A percentile compares a stretch with the other conserved stretches of the same genome.
Evolutionary conservation across 139 green algal genomes (phyloP).

Genomic region (Diplosphaera chodatii): DNA sequence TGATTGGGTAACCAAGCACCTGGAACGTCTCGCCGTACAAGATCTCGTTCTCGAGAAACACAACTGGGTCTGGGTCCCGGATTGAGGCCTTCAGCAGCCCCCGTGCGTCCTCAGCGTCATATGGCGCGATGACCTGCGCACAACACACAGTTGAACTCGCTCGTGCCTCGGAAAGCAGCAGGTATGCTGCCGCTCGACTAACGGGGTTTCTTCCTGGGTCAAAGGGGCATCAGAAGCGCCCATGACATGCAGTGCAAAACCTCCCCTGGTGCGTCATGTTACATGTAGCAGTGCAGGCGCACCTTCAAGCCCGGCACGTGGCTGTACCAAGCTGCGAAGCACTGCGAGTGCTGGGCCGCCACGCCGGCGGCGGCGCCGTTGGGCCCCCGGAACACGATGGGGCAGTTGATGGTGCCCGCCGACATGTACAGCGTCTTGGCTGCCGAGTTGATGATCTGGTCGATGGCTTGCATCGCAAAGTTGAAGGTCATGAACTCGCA

Average conservation of each 20-base stretch:
- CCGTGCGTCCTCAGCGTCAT: constrained; percentile 87
- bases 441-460: constrained; percentile 98
- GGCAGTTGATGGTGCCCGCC: constrained; percentile 82
- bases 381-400: constrained; percentile 96
- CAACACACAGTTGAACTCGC: too few relatives aligned
- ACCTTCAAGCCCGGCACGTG: constrained; percentile 94
- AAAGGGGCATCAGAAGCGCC: too few relatives aligned
- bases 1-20: too few relatives aligned
- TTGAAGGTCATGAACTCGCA: constrained; percentile 99
- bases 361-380: constrained; percentile 97
- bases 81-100: constrained; percentile 96
- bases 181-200: too few relatives aligned
- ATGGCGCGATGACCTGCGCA: constrained; percentile 91
- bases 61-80: constrained; percentile 91
- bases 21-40: constrained; percentile 91
- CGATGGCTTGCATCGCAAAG: constrained; percentile 96
- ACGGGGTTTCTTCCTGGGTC: too few relatives aligned
- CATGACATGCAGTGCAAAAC: too few relatives aligned
- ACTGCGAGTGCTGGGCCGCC: constrained; percentile 96
- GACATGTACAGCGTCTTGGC: constrained; percentile 99
- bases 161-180: too few relatives aligned
- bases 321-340: constrained; percentile 96
- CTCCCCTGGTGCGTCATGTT: too few relatives aligned
- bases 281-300: too few relatives aligned
- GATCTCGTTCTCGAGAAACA: constrained; percentile 98